Evolutionary conservation across 768 basidiomycete genomes (phyloP), one percentile per base, ranked within the genome.

Genomic region (Termitomyces titanicus): DNA sequence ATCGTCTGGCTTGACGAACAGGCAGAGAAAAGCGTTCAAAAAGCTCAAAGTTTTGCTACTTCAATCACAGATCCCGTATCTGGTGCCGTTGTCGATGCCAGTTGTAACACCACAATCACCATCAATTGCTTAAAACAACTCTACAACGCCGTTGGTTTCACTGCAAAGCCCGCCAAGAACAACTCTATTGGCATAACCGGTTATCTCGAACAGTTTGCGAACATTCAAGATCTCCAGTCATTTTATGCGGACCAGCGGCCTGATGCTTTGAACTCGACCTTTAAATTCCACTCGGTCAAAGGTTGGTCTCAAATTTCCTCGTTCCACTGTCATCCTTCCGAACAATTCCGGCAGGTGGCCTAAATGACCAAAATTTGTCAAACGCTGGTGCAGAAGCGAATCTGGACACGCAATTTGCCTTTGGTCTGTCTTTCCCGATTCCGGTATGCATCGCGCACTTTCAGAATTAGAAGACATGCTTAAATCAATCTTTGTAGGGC

Each of bases 341-440:
- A 34, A 57, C 33, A 46, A 35, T 34, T 9, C 47, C 52, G 52
- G 10, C 51, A 87, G 88, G 80, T 47, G 87, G 86, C 2, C 37
- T 70, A 55, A 87, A 90, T 62, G 75, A 77, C 55, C 87, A 91
- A 63, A 80, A 60, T 45, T 40, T 70, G n/a, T 68, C 67, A 0
- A 68, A 72, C 13, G 82, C 87, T 15, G 86, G 87, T 1, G 62
- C 54, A 3, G 89, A 92, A 65, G 88, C 87, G 3, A 77, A 85
- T 58, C 69, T 89, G 25, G 87, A 89, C 57, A 77, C 79, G 3
- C 86, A 89, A 62, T 86, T 83, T 66, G 84, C 79, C 1, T 84
- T 79, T 55, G 88, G 88, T 18, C 53, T 90, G 25, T 74, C 84
- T 5, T 79, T 78, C 63, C 87, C 87, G 1, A 86, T 79, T 6